Base-by-base conservation (phyloP, 192 early-diverging fungal genomes). In the Coemansia sp. region DNA sequence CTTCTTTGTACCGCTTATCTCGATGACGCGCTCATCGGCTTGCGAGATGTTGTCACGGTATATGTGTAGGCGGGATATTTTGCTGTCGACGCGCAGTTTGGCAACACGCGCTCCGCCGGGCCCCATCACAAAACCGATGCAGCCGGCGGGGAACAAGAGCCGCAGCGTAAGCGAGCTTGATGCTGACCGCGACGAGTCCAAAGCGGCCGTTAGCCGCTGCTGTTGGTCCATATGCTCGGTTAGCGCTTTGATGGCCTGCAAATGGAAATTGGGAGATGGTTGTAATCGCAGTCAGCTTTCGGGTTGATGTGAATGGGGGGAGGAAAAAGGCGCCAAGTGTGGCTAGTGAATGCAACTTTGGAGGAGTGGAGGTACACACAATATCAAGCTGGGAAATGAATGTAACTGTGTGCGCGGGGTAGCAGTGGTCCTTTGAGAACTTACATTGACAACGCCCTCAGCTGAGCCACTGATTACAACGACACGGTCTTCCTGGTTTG, bases 1-100 rank as follows among this genome's bases (percentile, higher is more conserved):
- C 5, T 50, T 11, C 7, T 64, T 21, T 6, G 80, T 63, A n/a
- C 67, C 80, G 31, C 69, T 37, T 3, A 69, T 42, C 50, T 77
- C 75, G 12, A 82, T 67, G 14, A 82, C 66, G 17, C 80, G 80
- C 72, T 82, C 80, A 10, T 75, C 69, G 5, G 75, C 77, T 23
- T 75, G 74, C 25, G 72, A 75, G 46, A 82, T 66, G 21, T 63
- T 29, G 32, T 70, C 37, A 5, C 57, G 62, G 66, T 70, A 72
- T 0, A 77, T 60, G 19, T 77, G 75, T 11, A 82, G 57, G 55
- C 66, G 66, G 29, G 29, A 21, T n/a, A 82, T 58, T 15, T 48
- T 66, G 17, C 66, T 46, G 9, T 68, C 57, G 15, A 67, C 37
- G 12, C 75, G 71, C 45, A 67, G 63, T 42, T 67, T 62, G 17